Base-by-base conservation (phyloP, 2,329 filamentous ascomycete genomes). In the Fusarium tjaetaba region DNA sequence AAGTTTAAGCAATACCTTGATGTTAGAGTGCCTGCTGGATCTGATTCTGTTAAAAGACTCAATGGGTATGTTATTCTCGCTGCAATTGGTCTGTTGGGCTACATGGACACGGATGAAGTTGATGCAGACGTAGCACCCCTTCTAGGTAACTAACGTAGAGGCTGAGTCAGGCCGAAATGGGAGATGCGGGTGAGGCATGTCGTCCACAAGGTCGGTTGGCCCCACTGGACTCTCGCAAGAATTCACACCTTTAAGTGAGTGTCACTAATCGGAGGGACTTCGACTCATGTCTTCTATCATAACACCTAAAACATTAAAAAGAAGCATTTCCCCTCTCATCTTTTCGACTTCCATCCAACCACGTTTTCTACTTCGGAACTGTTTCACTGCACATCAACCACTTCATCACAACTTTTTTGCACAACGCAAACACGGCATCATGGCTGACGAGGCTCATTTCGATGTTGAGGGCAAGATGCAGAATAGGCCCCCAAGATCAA, bases 381-480 rank as follows among this genome's bases (percentile, higher is more conserved):
- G 26, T 30, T 51, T 41, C 46, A 36, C n/a, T n/a, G 46, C 28
- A n/a, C 28, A 30, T n/a, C 53, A 43, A 26, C 26, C 43, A 34
- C 58, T 52, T 20, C 45, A 55, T n/a, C 30, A 49, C 51, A 57
- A 7, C 20, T 34, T 42, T 58, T 62, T 39, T 13, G 15, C 22
- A 42, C 68, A 13, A 49, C 64, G 20, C 11, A 59, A 28, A 49
- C 28, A 46, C 45, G n/a, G 18, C 62, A 71, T 7, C 46, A 78
- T 78, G 76, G 68, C 75, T 18, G 73, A 71, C 15, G 48, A 63
- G 16, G 67, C 61, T n/a, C 69, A 72, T 38, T 53, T 76, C 22
- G 70, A 68, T 5, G 34, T 79, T 20, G 78, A 80, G 52, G 78
- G 79, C 22, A 74, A 64, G 42, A 39, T 73, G n/a, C 75, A 80